phyloP scores from a whole-genome alignment of 2,329 filamentous ascomycete species.

The Lachnellula arida region DNA sequence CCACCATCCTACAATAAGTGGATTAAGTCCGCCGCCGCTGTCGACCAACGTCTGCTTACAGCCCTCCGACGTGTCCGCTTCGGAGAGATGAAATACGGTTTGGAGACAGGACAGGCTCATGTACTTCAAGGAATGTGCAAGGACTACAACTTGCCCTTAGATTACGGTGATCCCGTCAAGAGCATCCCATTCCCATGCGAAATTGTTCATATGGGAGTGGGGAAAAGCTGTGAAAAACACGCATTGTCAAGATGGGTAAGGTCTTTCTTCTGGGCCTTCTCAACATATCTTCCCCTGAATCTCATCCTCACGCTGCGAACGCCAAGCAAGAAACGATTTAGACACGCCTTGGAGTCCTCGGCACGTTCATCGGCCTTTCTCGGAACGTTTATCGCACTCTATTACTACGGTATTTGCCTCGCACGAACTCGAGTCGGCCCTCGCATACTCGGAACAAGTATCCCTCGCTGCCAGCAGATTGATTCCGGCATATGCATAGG shows the following conservation, averaged over 20 bases:
- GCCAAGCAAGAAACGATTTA: conserved; percentile 41
- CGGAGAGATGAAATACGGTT: conserved; percentile 64
- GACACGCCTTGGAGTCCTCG: conserved; percentile 52
- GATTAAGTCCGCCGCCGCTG: conserved; percentile 72
- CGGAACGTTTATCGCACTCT: conserved; percentile 69
- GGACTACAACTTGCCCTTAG: conserved; percentile 63
- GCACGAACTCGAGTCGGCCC: conserved; percentile 71
- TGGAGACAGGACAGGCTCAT: conserved; percentile 64
- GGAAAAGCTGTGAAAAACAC: conserved; percentile 70
- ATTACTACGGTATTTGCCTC: conserved; percentile 83
- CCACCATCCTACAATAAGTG: conserved; percentile 74
- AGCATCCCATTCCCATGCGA: conserved; percentile 75
- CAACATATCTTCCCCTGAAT: conserved; percentile 72
- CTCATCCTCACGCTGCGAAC: conserved; percentile 55
- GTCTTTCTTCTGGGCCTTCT: conserved; percentile 70
- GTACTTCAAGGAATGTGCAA: conserved; percentile 67
- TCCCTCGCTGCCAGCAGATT: conserved; percentile 44
- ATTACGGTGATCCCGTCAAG: conserved; percentile 67
- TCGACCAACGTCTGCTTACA: conserved; percentile 70
- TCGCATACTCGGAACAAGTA: conserved; percentile 53
- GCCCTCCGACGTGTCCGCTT: conserved; percentile 63
- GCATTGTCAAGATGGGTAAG: conserved; percentile 61
- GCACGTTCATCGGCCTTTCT: conserved; percentile 72
- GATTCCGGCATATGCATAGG: conserved; percentile 65
- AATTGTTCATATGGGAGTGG: conserved; percentile 75